Evolutionary conservation across 805 yeast species (phyloP), one percentile per base, ranked within the genome.

Genomic region (Candida sakaeoensis): DNA sequence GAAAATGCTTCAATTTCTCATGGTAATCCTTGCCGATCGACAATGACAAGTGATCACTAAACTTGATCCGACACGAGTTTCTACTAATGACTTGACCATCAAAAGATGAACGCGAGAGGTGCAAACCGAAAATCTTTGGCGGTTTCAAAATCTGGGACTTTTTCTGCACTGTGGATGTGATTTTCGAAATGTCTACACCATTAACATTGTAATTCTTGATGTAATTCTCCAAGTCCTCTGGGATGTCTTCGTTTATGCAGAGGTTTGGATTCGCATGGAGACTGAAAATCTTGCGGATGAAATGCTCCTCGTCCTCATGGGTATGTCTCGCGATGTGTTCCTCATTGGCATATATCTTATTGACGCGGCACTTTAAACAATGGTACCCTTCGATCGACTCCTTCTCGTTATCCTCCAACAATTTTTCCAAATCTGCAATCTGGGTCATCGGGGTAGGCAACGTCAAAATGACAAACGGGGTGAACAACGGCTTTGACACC

Each of bases 81-180:
- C 96, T 75, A 7, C 81, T 71, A 2, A 85, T 76, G 13, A 73
- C 76, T 30, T 77, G 77, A 7, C 85, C 87, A 36, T 77, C 72
- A 54, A 75, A 89, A 30, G 84, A 74, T 0, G 97, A 90, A 51
- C 98, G 70, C 8, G 96, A 87, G 30, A 93, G 61, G 57, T 91
- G 98, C n/a, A 91, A 63, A 0, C 85, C 76, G 36, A 93, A 68
- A 5, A 86, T 63, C 40, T 75, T 70, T 0, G 99, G 97, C 3
- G 86, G 75, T 40, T 73, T 71, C 9, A 77, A 68, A 29, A 88
- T 71, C 17, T 71, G 68, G 0, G 82, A 77, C 45, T 73, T 75
- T 53, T 86, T 85, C 23, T 79, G 75, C 4, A 91, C 87, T 0
- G 81, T 76, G 1, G 91, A 76, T 32, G 77, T 75, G 3, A 85